A percentile compares a stretch with the other conserved stretches of the same genome.
Evolutionary conservation across 2,329 filamentous ascomycete species (phyloP).

Genomic region (Apiospora pterosperma): DNA sequence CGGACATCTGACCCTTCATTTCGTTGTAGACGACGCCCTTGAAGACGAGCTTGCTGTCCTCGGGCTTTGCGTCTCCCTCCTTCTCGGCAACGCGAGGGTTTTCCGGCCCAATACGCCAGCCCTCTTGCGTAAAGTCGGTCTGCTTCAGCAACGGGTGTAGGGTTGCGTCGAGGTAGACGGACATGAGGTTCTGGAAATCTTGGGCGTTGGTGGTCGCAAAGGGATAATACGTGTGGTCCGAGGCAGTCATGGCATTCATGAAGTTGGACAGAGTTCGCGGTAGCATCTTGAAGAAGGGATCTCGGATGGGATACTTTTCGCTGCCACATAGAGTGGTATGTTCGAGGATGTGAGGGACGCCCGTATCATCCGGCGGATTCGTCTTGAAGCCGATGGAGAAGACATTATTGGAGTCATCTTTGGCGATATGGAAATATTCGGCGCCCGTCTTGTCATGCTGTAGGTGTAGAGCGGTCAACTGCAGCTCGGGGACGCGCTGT

Average conservation of each 20-base stretch:
- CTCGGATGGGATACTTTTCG: conserved; percentile 95
- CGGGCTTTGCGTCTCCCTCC: conserved; percentile 40
- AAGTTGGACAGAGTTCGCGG: conserved; percentile 98
- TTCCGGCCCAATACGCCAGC: conserved; percentile 93
- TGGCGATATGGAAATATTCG: conserved; percentile 90
- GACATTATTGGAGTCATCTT: conserved; percentile 98
- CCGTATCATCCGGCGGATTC: conserved; percentile 93
- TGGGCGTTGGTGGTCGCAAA: conserved; percentile 96
- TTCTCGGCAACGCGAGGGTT: conserved; percentile 62
- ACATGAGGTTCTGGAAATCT: conserved; percentile 94
- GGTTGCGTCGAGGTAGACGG: conserved; percentile 93
- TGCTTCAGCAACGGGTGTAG: conserved; percentile 84
- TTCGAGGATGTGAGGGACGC: conserved; percentile 94
- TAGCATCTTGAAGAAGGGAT: conserved; percentile 99
- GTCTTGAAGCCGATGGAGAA: conserved; percentile 99
- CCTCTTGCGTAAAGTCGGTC: conserved; percentile 93
- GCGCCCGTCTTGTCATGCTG: conserved; percentile 94
- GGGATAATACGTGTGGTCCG: conserved; percentile 95
- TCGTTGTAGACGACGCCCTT: conserved; percentile 99
- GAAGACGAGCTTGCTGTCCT: conserved; percentile 75
- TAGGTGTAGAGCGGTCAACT: conserved; percentile 85
- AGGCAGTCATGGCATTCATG: conserved; percentile 98
- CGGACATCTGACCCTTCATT: conserved; percentile 99
- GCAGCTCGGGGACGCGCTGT: conserved; percentile 91
- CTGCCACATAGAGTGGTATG: conserved; percentile 96